These are phyloP conservation scores for Phytophthora palmivora DNA, from an alignment of 352 stramenopile species.

Conservation along the genomic window DNA sequence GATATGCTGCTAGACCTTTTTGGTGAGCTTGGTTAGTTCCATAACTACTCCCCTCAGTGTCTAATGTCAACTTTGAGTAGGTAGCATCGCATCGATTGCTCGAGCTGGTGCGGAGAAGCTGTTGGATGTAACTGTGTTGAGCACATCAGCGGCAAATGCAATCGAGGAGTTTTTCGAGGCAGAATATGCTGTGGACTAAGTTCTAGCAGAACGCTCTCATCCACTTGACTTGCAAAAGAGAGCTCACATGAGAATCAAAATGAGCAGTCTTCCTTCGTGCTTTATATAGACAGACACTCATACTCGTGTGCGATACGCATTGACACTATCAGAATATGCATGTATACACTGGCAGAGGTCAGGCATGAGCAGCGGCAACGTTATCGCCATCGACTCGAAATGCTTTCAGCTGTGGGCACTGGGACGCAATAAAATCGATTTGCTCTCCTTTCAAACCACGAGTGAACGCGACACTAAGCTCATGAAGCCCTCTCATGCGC, in stretches of 20 bases:
- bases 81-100: constrained; percentile 56
- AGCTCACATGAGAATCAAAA: not conserved
- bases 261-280: not conserved
- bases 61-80: constrained; percentile 33
- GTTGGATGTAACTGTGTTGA: constrained; percentile 71
- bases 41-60: not conserved
- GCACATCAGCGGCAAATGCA: constrained; percentile 55
- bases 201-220: not conserved
- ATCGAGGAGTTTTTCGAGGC: constrained; percentile 79
- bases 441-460: constrained; percentile 50
- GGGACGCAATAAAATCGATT: constrained; percentile 59
- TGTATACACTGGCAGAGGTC: too few species aligned
- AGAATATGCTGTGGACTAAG: constrained; percentile 68
- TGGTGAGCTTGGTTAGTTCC: constrained; percentile 36
- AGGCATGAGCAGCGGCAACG: constrained; percentile 32
- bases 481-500: constrained; percentile 50
- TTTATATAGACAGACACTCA: constrained; percentile 12
- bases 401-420: constrained; percentile 64
- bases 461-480: constrained; percentile 69
- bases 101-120: constrained; percentile 59
- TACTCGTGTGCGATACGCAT: not conserved
- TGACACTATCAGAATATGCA: too few species aligned
- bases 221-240: too few species aligned
- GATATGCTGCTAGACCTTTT: constrained; percentile 86
- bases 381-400: constrained; percentile 57